These are phyloP conservation scores for Lepidium sativum DNA, from an alignment of 345 rosid genomes.

Conservation along the genomic window DNA sequence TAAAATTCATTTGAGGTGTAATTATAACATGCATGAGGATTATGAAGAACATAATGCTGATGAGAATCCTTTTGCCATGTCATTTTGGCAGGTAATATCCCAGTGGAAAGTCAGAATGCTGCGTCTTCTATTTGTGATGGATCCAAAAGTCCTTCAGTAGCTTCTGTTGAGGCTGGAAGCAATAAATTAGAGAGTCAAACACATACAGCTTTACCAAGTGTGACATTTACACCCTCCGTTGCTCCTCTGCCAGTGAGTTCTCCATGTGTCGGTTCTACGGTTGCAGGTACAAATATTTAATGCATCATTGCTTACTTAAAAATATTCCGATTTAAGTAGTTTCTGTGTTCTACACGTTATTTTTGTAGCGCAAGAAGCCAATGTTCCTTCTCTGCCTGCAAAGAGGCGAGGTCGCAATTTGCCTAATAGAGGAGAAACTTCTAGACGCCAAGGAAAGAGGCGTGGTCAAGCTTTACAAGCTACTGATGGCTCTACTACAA, in stretches of 20 bases:
- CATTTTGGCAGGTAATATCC: constrained; percentile 33
- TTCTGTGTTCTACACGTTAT: background rate
- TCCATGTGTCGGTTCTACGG: constrained; percentile 13
- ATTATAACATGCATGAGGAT: background rate
- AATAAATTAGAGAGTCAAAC: background rate
- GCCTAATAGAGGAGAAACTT: constrained; percentile 35
- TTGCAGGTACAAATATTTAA: constrained; percentile 21
- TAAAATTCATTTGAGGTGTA: background rate
- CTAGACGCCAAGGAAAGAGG: constrained; percentile 61
- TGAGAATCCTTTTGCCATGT: background rate
- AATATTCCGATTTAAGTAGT: constrained; percentile 1
- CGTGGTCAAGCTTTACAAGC: constrained; percentile 26
- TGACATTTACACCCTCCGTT: constrained; percentile 9
- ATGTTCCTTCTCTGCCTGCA: constrained; percentile 15
- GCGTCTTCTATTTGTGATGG: constrained; percentile 45
- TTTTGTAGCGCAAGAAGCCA: constrained; percentile 14
- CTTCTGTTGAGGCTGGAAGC: constrained; percentile 6
- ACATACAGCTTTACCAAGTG: background rate
- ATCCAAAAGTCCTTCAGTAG: constrained; percentile 43
- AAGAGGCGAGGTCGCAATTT: constrained; percentile 39
- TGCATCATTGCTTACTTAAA: background rate
- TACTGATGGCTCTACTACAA: constrained; percentile 39
- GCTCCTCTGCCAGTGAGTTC: constrained; percentile 17
- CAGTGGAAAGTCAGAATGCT: constrained; percentile 40
- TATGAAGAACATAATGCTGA: background rate